Evolutionary conservation across 495 filamentous ascomycete species (phyloP).

Genomic region (Aspergillus funiculosus): DNA sequence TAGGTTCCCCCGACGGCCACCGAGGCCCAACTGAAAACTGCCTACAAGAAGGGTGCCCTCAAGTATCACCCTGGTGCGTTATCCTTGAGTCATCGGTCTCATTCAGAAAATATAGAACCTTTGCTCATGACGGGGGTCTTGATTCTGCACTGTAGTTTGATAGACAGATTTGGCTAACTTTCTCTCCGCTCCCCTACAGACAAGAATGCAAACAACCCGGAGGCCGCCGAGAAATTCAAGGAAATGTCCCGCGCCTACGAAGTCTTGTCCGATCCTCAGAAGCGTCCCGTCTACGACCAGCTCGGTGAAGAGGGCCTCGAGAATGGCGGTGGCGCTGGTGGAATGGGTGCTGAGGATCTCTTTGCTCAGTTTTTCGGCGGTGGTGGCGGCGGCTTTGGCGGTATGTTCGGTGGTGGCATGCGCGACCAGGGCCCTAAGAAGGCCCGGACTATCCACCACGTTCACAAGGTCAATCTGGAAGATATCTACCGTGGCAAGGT

Average conservation of each 20-base stretch:
- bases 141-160: too few relatives aligned
- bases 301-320: constrained; percentile 96
- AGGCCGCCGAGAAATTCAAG: constrained; percentile 96
- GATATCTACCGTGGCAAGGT: constrained; percentile 98
- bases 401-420: constrained; percentile 82
- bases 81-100: too few relatives aligned
- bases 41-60: constrained; percentile 84
- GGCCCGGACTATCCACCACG: constrained; percentile 92
- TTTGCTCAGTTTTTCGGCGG: constrained; percentile 98
- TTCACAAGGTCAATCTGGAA: constrained; percentile 95
- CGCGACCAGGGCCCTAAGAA: constrained; percentile 82
- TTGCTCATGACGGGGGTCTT: too few relatives aligned
- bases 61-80: constrained; percentile 83
- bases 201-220: constrained; percentile 92
- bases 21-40: constrained; percentile 78
- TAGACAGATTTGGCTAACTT: constrained; percentile 5
- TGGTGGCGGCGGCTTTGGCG: constrained; percentile 73
- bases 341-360: constrained; percentile 95
- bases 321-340: constrained; percentile 70
- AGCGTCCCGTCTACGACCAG: constrained; percentile 88
- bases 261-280: constrained; percentile 83
- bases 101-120: too few relatives aligned
- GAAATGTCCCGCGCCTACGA: constrained; percentile 95
- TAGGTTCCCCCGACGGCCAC: constrained; percentile 68
- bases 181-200: constrained; percentile 53